Base-by-base conservation (phyloP, 2,329 filamentous ascomycete genomes). In the Fusarium decemcellulare region DNA sequence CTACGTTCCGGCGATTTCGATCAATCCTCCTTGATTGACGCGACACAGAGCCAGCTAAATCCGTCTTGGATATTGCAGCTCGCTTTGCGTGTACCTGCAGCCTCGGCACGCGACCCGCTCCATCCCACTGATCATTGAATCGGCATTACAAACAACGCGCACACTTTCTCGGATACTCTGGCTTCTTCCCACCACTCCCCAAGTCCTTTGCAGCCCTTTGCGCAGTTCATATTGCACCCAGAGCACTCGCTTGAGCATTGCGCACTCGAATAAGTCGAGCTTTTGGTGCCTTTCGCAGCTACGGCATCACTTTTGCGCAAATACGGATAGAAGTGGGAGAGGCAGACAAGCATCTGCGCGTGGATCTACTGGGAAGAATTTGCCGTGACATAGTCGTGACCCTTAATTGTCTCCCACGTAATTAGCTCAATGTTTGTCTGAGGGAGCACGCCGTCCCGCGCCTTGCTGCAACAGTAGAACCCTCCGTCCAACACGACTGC, bases 331-430 rank as follows among this genome's bases (percentile, higher is more conserved):
- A 65, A 65, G 58, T 74, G 65, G 68, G 71, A 70, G 64, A 71
- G 48, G 59, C 59, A 69, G 54, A 60, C 53, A 61, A 72, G 47
- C 59, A 70, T 57, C 56, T 74, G 60, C 61, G 72, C 70, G 59
- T 61, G 71, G 52, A 75, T 67, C 66, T 72, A 56, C 61, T 63
- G 70, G 70, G 71, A 61, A 67, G 64, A 72, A 53, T 63, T 67
- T 68, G 69, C 63, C 65, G 75, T 76, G 74, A 73, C 65, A 74
- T 78, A 78, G 77, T 78, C 72, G 76, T 80, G 76, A 78, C 60
- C 73, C 70, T 72, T 77, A 75, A 74, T 73, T 74, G 69, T 76
- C 71, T 72, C 72, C 73, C 70, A 75, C 75, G 77, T 79, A 78
- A 79, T 74, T 72, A 74, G 66, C 67, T 65, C 72, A 72, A 74